Percentiles rank a stretch among this genome's conserved stretches.
phyloP scores from a whole-genome alignment of 345 rosid species.

The Salix brachista region DNA sequence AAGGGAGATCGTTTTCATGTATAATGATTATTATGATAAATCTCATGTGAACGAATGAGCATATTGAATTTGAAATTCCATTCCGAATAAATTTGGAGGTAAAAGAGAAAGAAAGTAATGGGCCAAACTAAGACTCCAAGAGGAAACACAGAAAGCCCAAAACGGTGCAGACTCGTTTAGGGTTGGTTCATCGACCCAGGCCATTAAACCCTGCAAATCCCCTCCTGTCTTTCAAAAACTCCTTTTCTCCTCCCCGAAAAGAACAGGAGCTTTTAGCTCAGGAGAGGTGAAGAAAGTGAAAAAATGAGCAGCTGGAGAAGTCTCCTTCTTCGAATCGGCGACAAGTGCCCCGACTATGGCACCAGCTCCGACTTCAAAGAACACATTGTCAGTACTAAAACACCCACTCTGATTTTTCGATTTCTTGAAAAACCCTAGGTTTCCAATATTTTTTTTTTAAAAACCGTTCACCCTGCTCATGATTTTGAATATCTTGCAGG shows the following conservation, averaged over 20 bases:
- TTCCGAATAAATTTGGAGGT: no score
- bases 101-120: no score
- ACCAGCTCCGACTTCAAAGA: conserved; percentile 70
- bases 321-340: conserved; percentile 87
- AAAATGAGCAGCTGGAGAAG: conserved; percentile 75
- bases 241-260: neutral
- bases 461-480: neutral
- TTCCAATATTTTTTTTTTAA: neutral
- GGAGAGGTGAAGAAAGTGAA: neutral
- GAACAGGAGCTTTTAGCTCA: neutral
- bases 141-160: no score
- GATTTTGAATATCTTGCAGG: conserved; percentile 43
- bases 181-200: no score
- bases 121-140: no score
- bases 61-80: no score
- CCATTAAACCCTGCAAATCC: neutral
- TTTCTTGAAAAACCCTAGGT: conserved; percentile 22
- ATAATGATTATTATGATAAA: no score
- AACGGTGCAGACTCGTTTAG: no score
- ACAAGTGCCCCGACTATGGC: conserved; percentile 76
- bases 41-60: no score
- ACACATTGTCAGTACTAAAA: conserved; percentile 54
- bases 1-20: no score
- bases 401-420: conserved; percentile 1
- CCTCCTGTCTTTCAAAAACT: neutral